Evolutionary conservation across 1,284 basidiomycete species (phyloP), one percentile per base, ranked within the genome.

Genomic region (Takashimella koratensis): DNA sequence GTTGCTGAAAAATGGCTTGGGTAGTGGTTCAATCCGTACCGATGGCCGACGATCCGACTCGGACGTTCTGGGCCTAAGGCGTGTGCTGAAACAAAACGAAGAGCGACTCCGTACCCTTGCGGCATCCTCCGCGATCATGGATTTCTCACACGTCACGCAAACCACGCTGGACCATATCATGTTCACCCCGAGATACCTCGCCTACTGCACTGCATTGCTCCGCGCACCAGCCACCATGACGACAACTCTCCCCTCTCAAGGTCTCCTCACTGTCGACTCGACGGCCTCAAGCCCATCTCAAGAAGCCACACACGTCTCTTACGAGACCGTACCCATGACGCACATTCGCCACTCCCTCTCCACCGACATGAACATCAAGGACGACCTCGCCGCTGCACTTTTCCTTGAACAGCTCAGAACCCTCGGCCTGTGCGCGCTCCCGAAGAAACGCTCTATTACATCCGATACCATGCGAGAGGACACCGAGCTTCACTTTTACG

Each of bases 151-250:
- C 11, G 49, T 65, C 20, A 46, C 52, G 3, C 47, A 44, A 1
- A 44, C 53, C 23, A 54, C 54, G 8, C 22, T 49, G 6, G 53
- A 53, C 21, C 51, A 59, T 1, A 74, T 87, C 41, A 77, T 87
- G 67, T 89, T 84, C 74, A 82, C 85, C 54, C 85, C 84, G 80
- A 79, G 83, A 3, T 82, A 80, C 54, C 76, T 90, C 21, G 76
- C 81, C 20, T 88, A 82, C 56, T 58, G 62, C 26, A 58, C 66
- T 3, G 68, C 71, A 5, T 49, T 71, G 1, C 49, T 73, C 1
- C 60, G 63, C 10, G 57, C 66, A 2, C 69, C 67, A 0, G 45
- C 60, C 56, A 30, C 42, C 45, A 66, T 64, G 12, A 59, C 62
- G 21, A 71, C 76, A 42, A 43, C 56, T 21, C 40, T 59, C 11